phyloP scores from a whole-genome alignment of 805 yeast species.

The Yarrowia bubula region DNA sequence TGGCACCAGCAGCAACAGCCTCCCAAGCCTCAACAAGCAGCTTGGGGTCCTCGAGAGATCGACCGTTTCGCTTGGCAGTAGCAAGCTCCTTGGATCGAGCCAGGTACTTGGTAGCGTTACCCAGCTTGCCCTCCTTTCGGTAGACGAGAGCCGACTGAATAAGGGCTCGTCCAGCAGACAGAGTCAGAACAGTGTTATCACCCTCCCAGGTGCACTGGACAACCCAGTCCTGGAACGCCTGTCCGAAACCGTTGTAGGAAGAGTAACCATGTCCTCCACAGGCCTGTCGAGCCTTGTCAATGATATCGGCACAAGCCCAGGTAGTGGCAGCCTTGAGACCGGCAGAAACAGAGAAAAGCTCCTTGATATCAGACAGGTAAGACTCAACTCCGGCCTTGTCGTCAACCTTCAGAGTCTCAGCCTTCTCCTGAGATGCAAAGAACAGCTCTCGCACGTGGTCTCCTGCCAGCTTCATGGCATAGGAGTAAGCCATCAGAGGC shows the following conservation, averaged over 20 bases:
- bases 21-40: constrained; percentile 42
- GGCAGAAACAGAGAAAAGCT: constrained; percentile 79
- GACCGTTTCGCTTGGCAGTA: constrained; percentile 31
- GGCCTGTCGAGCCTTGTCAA: constrained; percentile 87
- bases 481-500: constrained; percentile 76
- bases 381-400: constrained; percentile 47
- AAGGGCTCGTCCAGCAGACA: constrained; percentile 78
- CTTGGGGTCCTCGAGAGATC: constrained; percentile 35
- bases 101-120: constrained; percentile 49
- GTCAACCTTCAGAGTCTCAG: constrained; percentile 50
- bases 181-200: constrained; percentile 82
- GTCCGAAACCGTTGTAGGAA: constrained; percentile 84
- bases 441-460: constrained; percentile 56
- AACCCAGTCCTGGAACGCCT: constrained; percentile 89
- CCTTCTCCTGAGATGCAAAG: constrained; percentile 44
- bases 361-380: constrained; percentile 62
- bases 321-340: constrained; percentile 86
- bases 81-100: constrained; percentile 32
- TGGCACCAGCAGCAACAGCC: constrained; percentile 38
- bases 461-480: constrained; percentile 72
- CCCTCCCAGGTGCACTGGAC: constrained; percentile 99
- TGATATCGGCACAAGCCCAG: constrained; percentile 76
- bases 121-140: constrained; percentile 46
- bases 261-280: constrained; percentile 98
- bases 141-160: constrained; percentile 49